Evolutionary conservation across 2,329 filamentous ascomycete genomes (phyloP).

Genomic region (Catunica adiposa): DNA sequence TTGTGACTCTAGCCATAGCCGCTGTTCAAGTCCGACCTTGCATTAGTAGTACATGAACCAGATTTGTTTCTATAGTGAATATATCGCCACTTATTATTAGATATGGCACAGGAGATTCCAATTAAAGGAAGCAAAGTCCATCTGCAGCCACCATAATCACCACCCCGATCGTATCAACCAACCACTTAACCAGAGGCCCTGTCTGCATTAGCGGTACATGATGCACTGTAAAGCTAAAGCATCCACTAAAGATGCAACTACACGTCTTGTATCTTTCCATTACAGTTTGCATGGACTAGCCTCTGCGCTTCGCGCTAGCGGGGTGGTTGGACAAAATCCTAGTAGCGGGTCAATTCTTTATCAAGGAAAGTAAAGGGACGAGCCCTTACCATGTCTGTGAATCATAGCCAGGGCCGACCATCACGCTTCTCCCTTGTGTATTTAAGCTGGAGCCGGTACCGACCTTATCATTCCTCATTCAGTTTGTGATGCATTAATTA

Average conservation of each 20-base stretch:
- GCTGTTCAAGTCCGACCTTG: neutral
- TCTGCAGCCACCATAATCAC: too few species aligned
- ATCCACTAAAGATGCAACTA: slow-evolving; percentile 5
- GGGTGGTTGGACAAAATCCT: slow-evolving; percentile 1
- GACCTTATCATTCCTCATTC: neutral
- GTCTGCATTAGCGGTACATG: slow-evolving; percentile 1
- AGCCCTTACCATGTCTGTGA: neutral
- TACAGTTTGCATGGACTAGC: neutral
- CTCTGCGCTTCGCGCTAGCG: neutral
- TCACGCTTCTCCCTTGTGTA: neutral
- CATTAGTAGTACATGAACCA: too few species aligned
- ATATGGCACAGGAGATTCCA: too few species aligned
- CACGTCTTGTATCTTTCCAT: neutral
- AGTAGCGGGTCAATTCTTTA: neutral
- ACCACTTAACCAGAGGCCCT: neutral
- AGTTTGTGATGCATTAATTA: too few species aligned
- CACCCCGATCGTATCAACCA: too few species aligned
- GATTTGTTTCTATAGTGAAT: too few species aligned
- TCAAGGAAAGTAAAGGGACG: neutral
- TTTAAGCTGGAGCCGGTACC: neutral
- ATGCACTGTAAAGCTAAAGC: slow-evolving; percentile 4
- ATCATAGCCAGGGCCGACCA: neutral
- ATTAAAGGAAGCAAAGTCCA: too few species aligned
- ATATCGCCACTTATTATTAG: too few species aligned
- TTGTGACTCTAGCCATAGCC: neutral